phyloP scores from a whole-genome alignment of 768 basidiomycete species.

The Lentinus tigrinus region DNA sequence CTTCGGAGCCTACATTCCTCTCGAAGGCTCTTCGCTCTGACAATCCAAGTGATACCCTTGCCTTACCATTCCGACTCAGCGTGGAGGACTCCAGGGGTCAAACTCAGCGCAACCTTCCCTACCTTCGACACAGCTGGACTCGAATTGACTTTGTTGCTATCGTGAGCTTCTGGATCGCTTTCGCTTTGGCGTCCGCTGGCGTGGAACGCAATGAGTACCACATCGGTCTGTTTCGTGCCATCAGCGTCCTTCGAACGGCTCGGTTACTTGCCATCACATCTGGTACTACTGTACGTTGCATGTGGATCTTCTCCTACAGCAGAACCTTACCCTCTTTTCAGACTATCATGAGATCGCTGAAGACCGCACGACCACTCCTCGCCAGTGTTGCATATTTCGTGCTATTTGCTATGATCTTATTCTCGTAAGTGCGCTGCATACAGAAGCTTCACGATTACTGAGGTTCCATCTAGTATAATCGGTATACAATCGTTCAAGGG shows the following conservation, averaged over 20 bases:
- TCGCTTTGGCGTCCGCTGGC: slow-evolving; percentile 66
- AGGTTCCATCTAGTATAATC: slow-evolving; percentile 58
- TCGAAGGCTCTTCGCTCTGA: slow-evolving; percentile 48
- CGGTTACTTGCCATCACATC: slow-evolving; percentile 83
- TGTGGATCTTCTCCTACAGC: not conserved
- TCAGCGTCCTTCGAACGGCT: slow-evolving; percentile 82
- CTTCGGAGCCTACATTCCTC: slow-evolving; percentile 48
- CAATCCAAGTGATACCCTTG: slow-evolving; percentile 43
- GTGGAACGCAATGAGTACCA: slow-evolving; percentile 68
- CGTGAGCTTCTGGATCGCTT: slow-evolving; percentile 82
- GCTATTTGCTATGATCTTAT: slow-evolving; percentile 82
- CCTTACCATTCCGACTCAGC: slow-evolving; percentile 62
- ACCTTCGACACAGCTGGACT: slow-evolving; percentile 90
- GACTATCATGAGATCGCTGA: slow-evolving; percentile 91
- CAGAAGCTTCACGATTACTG: not conserved
- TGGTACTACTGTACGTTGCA: slow-evolving; percentile 77
- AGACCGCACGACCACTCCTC: slow-evolving; percentile 86
- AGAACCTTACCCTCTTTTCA: slow-evolving; percentile 19
- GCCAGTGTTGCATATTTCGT: slow-evolving; percentile 90
- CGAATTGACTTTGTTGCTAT: slow-evolving; percentile 88
- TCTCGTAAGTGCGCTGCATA: slow-evolving; percentile 60
- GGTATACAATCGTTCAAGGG: slow-evolving; percentile 95
- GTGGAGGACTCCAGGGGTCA: slow-evolving; percentile 54
- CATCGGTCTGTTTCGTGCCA: slow-evolving; percentile 83
- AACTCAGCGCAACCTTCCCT: slow-evolving; percentile 73